Evolutionary conservation across 306 rosid genomes (phyloP).

Genomic region (Hylodesmum podocarpum): DNA sequence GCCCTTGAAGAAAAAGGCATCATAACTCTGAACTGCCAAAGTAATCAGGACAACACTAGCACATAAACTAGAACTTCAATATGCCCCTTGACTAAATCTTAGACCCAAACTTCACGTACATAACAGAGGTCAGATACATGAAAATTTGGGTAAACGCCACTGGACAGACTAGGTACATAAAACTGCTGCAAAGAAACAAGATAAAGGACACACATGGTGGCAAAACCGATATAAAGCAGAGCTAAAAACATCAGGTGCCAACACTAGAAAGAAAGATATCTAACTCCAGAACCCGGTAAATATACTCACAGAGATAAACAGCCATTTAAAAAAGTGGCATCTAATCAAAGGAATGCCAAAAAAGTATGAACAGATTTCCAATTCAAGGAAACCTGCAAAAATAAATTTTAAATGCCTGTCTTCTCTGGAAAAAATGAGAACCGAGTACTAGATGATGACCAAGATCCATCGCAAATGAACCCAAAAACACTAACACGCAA

Average conservation of each 20-base stretch:
- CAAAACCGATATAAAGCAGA: slow-evolving; percentile 42
- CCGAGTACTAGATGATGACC: slow-evolving; percentile 49
- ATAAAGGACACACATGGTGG: slow-evolving; percentile 35
- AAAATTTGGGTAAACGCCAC: slow-evolving; percentile 49
- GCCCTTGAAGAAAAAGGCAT: slow-evolving; percentile 54
- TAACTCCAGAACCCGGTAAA: slow-evolving; percentile 51
- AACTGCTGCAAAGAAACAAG: slow-evolving; percentile 13
- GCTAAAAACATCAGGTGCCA: slow-evolving; percentile 58
- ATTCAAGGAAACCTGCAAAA: slow-evolving; percentile 67
- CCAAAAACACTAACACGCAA: slow-evolving; percentile 69
- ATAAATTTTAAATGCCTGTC: slow-evolving; percentile 44
- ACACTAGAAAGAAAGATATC: slow-evolving; percentile 46
- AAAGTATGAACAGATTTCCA: slow-evolving; percentile 56
- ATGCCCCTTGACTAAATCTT: slow-evolving; percentile 56
- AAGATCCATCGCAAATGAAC: slow-evolving; percentile 73
- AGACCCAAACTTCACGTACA: slow-evolving; percentile 62
- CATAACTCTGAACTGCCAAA: slow-evolving; percentile 53
- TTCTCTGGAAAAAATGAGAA: slow-evolving; percentile 70
- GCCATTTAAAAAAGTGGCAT: slow-evolving; percentile 43
- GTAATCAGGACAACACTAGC: slow-evolving; percentile 33
- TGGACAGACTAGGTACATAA: slow-evolving; percentile 37
- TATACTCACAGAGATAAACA: slow-evolving; percentile 59
- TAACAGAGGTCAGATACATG: slow-evolving; percentile 40
- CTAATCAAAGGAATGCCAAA: slow-evolving; percentile 47
- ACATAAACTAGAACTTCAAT: slow-evolving; percentile 31